Evolutionary conservation across 2,329 filamentous ascomycete species (phyloP), one percentile per base, ranked within the genome.

Genomic region (Zopfia rhizophila): DNA sequence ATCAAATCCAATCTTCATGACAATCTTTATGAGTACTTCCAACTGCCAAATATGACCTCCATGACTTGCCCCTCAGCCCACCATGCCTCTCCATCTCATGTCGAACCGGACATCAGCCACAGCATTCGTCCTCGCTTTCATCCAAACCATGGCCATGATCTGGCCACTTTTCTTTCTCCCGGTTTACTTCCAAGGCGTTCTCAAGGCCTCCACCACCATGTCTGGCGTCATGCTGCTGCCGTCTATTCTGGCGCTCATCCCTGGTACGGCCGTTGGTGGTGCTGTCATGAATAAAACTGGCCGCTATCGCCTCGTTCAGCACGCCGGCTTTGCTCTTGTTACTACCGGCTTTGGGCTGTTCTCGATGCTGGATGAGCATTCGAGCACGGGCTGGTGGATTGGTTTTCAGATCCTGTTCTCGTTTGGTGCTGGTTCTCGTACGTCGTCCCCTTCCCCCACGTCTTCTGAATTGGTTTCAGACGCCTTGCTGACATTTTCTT

Each of bases 111-210:
- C 74, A 61, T 42, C 55, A 0, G 28, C 52, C 2, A 54, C 68
- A 10, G 59, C 59, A 0, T 72, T 70, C 37, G 39, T 65, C 3
- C 48, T 69, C 8, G 72, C 68, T 1, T 74, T 78, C 39, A 38
- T 78, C 2, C 65, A 74, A 27, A 62, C 64, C 3, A 45, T 76
- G 4, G 53, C 75, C 7, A 44, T 65, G 4, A 68, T 69, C 33
- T 75, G 72, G 66, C 45, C 60, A 5, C 51, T 69, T 19, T 74
- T 69, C 59, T 78, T 77, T 51, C 43, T 78, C 1, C 75, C 78
- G 0, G 54, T 79, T 5, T 80, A 77, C 53, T 78, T 79, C 55
- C 75, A 79, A 41, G 68, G 64, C 1, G 73, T 80, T 0, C 60
- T 63, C 4, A 35, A 59, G 1, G 63, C 66, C 4, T 59, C 63